Percentiles rank a stretch among this genome's conserved stretches.
Evolutionary conservation across 345 rosid genomes (phyloP).

Genomic region (Zanthoxylum bungeanum): DNA sequence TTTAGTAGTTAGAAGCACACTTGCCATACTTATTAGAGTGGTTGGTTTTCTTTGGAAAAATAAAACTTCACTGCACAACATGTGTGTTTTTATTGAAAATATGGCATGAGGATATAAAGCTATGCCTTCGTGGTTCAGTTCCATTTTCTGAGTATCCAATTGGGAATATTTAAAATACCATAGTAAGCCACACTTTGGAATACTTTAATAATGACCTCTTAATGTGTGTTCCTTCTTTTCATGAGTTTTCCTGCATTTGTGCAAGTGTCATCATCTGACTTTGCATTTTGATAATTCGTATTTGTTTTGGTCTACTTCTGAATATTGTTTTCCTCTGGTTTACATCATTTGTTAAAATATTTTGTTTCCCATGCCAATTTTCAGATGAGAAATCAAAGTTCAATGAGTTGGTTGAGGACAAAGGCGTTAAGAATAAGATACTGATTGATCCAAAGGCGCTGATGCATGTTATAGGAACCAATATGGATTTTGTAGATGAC

Average conservation of each 20-base stretch:
- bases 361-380: background rate
- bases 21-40: background rate
- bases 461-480: constrained; percentile 90
- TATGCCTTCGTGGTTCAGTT: background rate
- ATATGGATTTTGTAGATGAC: constrained; percentile 87
- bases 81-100: background rate
- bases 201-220: background rate
- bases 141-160: background rate
- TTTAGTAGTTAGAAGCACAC: background rate
- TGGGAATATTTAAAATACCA: background rate
- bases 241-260: background rate
- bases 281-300: background rate
- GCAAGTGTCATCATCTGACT: background rate
- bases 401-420: constrained; percentile 78
- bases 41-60: background rate
- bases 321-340: background rate
- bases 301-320: background rate
- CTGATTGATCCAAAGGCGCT: constrained; percentile 83
- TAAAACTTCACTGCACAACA: background rate
- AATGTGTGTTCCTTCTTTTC: background rate
- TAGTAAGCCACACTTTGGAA: background rate
- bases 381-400: constrained; percentile 80
- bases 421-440: constrained; percentile 76
- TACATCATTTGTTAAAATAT: background rate
- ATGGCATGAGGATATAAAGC: background rate